Percentiles rank a stretch among this genome's conserved stretches.
These are phyloP conservation scores for Thalassiosira profunda DNA, from an alignment of 108 stramenopile genomes.

Conservation along the genomic window DNA sequence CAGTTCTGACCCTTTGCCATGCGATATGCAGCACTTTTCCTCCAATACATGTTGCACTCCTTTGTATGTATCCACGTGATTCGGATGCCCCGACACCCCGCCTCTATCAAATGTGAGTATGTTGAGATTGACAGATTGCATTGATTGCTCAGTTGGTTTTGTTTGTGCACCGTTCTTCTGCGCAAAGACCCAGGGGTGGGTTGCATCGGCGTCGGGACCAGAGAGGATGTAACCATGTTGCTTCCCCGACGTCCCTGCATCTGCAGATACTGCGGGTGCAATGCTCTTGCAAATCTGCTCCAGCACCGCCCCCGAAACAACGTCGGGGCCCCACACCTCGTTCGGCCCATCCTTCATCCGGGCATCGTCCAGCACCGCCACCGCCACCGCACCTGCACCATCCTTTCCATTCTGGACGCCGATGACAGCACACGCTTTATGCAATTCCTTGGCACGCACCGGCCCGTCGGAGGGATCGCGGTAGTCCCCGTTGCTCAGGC, in stretches of 20 bases:
- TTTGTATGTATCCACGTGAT: constrained; percentile 77
- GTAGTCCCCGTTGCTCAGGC: constrained; percentile 83
- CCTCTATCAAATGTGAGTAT: constrained; percentile 75
- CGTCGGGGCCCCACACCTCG: constrained; percentile 43
- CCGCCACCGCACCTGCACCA: neutral
- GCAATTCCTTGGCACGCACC: constrained; percentile 65
- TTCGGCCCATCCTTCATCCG: constrained; percentile 50
- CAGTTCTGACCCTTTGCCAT: neutral
- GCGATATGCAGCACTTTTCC: constrained; percentile 16
- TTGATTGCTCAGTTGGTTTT: constrained; percentile 23
- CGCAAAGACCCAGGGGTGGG: too few relatives aligned
- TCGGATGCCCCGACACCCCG: constrained; percentile 85
- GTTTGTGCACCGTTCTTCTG: too few relatives aligned
- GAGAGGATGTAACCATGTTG: neutral
- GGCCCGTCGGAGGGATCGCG: constrained; percentile 57
- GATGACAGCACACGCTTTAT: constrained; percentile 50
- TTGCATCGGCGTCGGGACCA: neutral
- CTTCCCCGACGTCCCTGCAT: neutral
- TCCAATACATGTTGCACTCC: constrained; percentile 54
- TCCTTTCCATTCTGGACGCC: constrained; percentile 13
- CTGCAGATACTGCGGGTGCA: neutral
- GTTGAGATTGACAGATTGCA: constrained; percentile 25
- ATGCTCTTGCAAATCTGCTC: constrained; percentile 3
- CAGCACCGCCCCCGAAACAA: constrained; percentile 20
- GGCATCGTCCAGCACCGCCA: constrained; percentile 32